Evolutionary conservation across 192 early-diverging fungal genomes (phyloP), one percentile per base, ranked within the genome.

Genomic region (Entomortierella beljakovae): DNA sequence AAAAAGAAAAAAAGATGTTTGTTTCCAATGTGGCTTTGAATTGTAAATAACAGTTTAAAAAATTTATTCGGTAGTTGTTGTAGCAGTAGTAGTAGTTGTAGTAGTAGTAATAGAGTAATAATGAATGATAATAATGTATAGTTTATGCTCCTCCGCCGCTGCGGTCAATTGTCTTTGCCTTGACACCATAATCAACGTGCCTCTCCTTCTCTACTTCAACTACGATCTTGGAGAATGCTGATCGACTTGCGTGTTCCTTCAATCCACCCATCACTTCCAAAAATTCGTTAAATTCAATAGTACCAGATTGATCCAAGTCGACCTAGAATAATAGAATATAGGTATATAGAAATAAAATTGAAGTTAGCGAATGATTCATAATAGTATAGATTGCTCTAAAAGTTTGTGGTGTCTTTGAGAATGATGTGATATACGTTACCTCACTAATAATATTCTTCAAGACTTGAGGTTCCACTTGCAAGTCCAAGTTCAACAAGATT

Each of bases 211-310:
- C 74, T 3, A 77, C 74, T 20, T 77, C 18, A 3, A 32, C 79
- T 13, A 86, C 71, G 37, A 81, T 71, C 31, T 76, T 70, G 32
- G 80, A 73, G 65, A 88, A 86, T n/a, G 74, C 84, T 20, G 80
- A 76, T 22, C 86, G 81, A 51, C 63, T 82, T 29, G 83, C 80
- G 34, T 81, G 80, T 53, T 91, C 90, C 70, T 88, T 87, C 37
- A 90, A 77, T 43, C 80, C 79, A 38, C 86, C 88, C 82, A 91
- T 84, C 51, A 91, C 82, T 67, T 90, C 90, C 67, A 93, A 80
- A 73, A 93, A 93, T 70, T 93, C 92, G 40, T 89, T 87, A 52
- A 91, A 93, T 64, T 93, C 92, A 25, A 93, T 84, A 7, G 73
- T 61, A 18, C 84, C 86, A 58, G 64, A 75, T n/a, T 84, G 81